phyloP scores from a whole-genome alignment of 108 stramenopile species.

The Cyclotella sp. region DNA sequence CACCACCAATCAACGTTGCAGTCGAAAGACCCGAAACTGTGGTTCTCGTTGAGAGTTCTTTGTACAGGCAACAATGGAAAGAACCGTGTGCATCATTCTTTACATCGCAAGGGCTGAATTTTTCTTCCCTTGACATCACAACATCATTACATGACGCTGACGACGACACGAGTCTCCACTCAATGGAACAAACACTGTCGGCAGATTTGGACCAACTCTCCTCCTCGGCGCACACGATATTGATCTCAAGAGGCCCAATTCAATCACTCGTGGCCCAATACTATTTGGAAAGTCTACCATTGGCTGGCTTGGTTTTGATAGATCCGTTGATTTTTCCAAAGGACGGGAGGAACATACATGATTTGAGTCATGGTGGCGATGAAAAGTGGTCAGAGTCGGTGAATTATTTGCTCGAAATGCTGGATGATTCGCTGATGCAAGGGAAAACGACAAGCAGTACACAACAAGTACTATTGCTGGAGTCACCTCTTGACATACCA shows the following conservation, averaged over 20 bases:
- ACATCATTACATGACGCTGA: background rate
- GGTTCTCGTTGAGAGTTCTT: conserved; percentile 27
- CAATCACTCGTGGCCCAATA: conserved; percentile 52
- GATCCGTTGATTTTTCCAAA: conserved; percentile 51
- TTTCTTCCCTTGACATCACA: conserved; percentile 25
- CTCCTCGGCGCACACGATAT: conserved; percentile 38
- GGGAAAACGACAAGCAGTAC: background rate
- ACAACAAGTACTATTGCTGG: background rate
- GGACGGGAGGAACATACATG: conserved; percentile 21
- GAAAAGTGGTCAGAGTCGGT: conserved; percentile 34
- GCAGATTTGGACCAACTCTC: conserved; percentile 14
- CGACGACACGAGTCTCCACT: background rate
- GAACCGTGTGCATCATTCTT: conserved; percentile 18
- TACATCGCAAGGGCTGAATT: conserved; percentile 31
- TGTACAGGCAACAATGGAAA: conserved; percentile 37
- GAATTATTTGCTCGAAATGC: conserved; percentile 27
- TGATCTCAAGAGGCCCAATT: conserved; percentile 48
- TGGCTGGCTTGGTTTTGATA: conserved; percentile 52
- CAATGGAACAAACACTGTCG: conserved; percentile 23
- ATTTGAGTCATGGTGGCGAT: background rate
- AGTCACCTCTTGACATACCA: background rate
- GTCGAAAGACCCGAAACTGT: conserved; percentile 40
- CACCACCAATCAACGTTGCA: conserved; percentile 1
- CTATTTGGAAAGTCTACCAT: conserved; percentile 51
- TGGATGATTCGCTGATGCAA: conserved; percentile 15